These are phyloP conservation scores for Echria macrotheca DNA, from an alignment of 495 filamentous ascomycete species.

Conservation along the genomic window DNA sequence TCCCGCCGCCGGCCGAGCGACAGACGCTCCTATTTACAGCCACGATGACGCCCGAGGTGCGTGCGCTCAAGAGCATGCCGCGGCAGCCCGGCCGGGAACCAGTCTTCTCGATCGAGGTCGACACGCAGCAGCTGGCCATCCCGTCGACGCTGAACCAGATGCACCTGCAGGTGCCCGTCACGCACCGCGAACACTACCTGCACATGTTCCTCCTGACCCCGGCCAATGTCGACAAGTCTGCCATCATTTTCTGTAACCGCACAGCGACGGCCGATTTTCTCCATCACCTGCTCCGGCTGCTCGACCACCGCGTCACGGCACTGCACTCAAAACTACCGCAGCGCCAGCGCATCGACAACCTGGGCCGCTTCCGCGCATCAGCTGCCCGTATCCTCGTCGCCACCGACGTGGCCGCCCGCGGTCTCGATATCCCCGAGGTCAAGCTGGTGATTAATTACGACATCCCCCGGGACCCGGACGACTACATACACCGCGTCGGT, in stretches of 20 bases:
- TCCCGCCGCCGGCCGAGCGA: slow-evolving; percentile 65
- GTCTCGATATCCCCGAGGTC: slow-evolving; percentile 93
- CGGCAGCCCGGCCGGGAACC: slow-evolving; percentile 59
- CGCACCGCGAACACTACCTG: slow-evolving; percentile 87
- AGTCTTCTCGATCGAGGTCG: slow-evolving; percentile 85
- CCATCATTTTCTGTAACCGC: slow-evolving; percentile 93
- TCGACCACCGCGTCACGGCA: slow-evolving; percentile 84
- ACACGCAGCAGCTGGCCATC: slow-evolving; percentile 66
- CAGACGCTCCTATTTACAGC: slow-evolving; percentile 97
- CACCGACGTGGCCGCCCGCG: slow-evolving; percentile 92
- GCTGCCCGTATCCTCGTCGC: slow-evolving; percentile 88
- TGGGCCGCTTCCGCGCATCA: slow-evolving; percentile 85
- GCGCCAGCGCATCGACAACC: slow-evolving; percentile 73
- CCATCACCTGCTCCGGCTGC: slow-evolving; percentile 74
- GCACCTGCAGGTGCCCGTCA: slow-evolving; percentile 81
- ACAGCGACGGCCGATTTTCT: slow-evolving; percentile 83
- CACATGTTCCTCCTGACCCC: slow-evolving; percentile 83
- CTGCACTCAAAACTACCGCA: slow-evolving; percentile 85
- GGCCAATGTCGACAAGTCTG: slow-evolving; percentile 62
- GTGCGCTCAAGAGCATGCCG: slow-evolving; percentile 70
- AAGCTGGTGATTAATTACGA: slow-evolving; percentile 91
- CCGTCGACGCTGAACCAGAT: slow-evolving; percentile 76
- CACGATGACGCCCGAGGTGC: slow-evolving; percentile 89
- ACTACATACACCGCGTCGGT: slow-evolving; percentile 95
- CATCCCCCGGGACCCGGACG: slow-evolving; percentile 89